Conservation (phyloP, 2,329 filamentous ascomycete species). For the Botrytis tulipae region DNA sequence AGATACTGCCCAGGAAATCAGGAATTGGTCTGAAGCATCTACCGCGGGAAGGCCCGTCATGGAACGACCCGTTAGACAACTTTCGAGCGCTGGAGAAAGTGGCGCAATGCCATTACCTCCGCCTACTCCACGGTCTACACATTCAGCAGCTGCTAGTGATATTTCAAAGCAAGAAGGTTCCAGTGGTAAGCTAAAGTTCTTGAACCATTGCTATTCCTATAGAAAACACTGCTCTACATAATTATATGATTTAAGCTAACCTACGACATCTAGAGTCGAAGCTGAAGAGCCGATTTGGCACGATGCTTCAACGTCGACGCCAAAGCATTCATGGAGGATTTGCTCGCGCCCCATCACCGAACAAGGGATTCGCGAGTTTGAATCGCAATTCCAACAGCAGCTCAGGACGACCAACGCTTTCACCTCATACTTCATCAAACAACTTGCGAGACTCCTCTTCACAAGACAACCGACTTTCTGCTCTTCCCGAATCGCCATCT, state of each 20-base stretch:
- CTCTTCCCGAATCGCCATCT: slow-evolving; percentile 57
- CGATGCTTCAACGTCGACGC: slow-evolving; percentile 63
- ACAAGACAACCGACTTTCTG: slow-evolving; percentile 49
- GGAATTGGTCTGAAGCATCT: slow-evolving; percentile 56
- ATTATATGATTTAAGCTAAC: background rate
- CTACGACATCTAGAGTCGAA: slow-evolving; percentile 47
- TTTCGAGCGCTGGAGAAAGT: slow-evolving; percentile 32
- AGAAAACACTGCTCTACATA: background rate
- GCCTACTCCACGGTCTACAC: slow-evolving; percentile 31
- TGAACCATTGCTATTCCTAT: background rate
- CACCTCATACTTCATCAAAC: slow-evolving; percentile 57
- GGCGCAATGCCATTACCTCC: slow-evolving; percentile 31
- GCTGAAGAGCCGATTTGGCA: slow-evolving; percentile 63
- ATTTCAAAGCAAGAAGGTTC: slow-evolving; percentile 27
- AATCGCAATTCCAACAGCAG: slow-evolving; percentile 61
- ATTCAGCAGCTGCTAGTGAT: slow-evolving; percentile 35
- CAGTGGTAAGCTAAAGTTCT: slow-evolving; percentile 9
- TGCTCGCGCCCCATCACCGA: slow-evolving; percentile 53
- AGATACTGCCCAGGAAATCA: slow-evolving; percentile 83
- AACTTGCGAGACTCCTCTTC: slow-evolving; percentile 53
- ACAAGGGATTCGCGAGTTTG: slow-evolving; percentile 55
- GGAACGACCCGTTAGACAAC: slow-evolving; percentile 35
- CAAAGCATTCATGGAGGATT: slow-evolving; percentile 64
- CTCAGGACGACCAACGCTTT: slow-evolving; percentile 50
- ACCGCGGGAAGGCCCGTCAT: slow-evolving; percentile 40